A percentile compares a stretch with the other conserved stretches of the same genome.
phyloP scores from a whole-genome alignment of 495 filamentous ascomycete genomes.

The Aspergillus nanangensis region DNA sequence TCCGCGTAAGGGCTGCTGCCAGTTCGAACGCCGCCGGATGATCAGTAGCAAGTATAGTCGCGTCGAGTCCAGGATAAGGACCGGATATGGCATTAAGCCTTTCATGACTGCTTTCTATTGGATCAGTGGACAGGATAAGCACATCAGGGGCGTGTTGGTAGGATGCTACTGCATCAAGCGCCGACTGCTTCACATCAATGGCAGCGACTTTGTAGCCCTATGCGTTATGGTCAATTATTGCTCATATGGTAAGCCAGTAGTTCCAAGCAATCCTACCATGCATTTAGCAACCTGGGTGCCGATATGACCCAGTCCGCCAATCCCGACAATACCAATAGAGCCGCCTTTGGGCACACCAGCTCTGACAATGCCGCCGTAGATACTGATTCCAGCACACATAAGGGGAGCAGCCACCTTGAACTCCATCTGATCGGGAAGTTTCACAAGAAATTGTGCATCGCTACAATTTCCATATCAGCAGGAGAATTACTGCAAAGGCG shows the following conservation, averaged over 20 bases:
- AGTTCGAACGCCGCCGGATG: conserved; percentile 8
- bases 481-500: too few relatives aligned
- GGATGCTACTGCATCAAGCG: conserved; percentile 4
- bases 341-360: conserved; percentile 5
- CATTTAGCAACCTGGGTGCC: conserved; percentile 22
- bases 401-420: conserved; percentile 31
- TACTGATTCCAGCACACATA: conserved; percentile 35
- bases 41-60: conserved; percentile 8
- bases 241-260: neutral
- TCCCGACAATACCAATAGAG: conserved; percentile 19
- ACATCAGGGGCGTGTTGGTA: conserved; percentile 3
- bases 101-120: conserved; percentile 6
- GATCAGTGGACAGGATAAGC: conserved; percentile 3
- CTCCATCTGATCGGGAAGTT: conserved; percentile 25
- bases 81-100: neutral
- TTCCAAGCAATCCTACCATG: conserved; percentile 1
- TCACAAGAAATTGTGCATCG: conserved; percentile 21
- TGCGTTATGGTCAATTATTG: neutral
- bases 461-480: too few relatives aligned
- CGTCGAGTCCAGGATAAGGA: conserved; percentile 9
- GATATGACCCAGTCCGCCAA: conserved; percentile 22
- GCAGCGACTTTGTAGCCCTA: conserved; percentile 19
- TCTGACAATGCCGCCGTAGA: conserved; percentile 11
- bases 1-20: conserved; percentile 6
- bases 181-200: conserved; percentile 11